Evolutionary conservation across 306 rosid genomes (phyloP).

Genomic region (Quercus parvula): DNA sequence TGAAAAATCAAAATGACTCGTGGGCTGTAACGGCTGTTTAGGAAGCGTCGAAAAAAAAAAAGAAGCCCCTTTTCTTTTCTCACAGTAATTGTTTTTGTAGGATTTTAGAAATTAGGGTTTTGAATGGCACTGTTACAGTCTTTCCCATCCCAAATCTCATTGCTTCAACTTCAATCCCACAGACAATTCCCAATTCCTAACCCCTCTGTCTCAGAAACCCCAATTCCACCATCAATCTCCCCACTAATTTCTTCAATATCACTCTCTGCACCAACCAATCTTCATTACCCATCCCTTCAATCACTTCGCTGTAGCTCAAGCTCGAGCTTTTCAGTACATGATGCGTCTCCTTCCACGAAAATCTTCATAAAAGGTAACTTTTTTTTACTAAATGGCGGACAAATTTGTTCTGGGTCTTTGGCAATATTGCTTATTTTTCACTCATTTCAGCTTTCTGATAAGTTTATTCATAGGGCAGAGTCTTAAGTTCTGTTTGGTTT

Average conservation of each 20-base stretch:
- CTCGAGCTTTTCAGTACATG: constrained; percentile 11
- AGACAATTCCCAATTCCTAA: neutral
- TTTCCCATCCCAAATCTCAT: neutral
- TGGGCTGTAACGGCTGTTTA: too few relatives aligned
- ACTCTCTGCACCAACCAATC: constrained; percentile 3
- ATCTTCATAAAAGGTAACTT: constrained; percentile 42
- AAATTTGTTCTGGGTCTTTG: neutral
- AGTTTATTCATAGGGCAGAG: too few relatives aligned
- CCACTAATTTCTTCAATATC: constrained; percentile 14
- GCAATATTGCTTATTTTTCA: neutral
- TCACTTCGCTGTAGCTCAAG: constrained; percentile 10
- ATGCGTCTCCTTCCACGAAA: constrained; percentile 14
- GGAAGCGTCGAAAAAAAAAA: too few relatives aligned
- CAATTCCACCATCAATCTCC: neutral
- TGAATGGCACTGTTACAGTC: constrained; percentile 1
- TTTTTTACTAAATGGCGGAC: neutral
- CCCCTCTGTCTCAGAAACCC: neutral
- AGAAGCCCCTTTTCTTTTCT: too few relatives aligned
- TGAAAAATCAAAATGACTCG: too few relatives aligned
- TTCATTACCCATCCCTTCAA: neutral
- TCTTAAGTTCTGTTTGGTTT: neutral
- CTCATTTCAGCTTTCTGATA: neutral
- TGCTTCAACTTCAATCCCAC: constrained; percentile 2
- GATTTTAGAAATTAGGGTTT: neutral
- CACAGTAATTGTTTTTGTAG: neutral